Percentiles rank a stretch among this genome's conserved stretches.
phyloP scores from a whole-genome alignment of 1,284 basidiomycete species.

The Naganishia sp. region DNA sequence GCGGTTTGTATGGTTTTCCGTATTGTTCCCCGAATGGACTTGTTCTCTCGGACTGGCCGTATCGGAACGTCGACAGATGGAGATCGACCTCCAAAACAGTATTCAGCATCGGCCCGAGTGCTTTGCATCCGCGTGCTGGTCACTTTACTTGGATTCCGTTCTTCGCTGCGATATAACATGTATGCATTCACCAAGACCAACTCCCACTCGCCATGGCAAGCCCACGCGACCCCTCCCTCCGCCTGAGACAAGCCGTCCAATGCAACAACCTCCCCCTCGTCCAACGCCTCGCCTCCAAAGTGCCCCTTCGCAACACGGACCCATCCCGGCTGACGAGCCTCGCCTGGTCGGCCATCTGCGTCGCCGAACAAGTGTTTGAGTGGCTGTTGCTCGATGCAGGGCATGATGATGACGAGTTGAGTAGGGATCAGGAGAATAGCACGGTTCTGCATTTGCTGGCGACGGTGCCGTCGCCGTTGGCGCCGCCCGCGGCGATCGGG shows the following conservation, averaged over 20 bases:
- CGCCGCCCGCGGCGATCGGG: conserved; percentile 31
- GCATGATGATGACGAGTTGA: conserved; percentile 87
- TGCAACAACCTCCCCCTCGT: conserved; percentile 84
- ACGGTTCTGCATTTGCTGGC: conserved; percentile 86
- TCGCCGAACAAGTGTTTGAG: conserved; percentile 84
- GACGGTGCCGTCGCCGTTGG: conserved; percentile 64
- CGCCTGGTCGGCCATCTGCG: conserved; percentile 81
- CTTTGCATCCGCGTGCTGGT: not conserved
- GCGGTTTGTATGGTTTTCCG: too few relatives aligned
- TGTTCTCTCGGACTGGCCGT: too few relatives aligned
- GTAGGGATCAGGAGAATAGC: conserved; percentile 81
- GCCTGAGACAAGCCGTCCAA: not conserved
- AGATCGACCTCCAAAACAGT: not conserved
- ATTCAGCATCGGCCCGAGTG: not conserved
- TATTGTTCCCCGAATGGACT: too few relatives aligned
- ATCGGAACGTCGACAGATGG: too few relatives aligned
- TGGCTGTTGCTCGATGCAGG: conserved; percentile 76
- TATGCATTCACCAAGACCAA: not conserved
- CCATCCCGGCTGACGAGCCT: conserved; percentile 71
- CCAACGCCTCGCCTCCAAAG: conserved; percentile 67
- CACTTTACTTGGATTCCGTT: not conserved
- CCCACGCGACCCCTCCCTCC: conserved; percentile 1
- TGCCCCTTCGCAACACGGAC: conserved; percentile 84
- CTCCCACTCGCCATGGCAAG: not conserved
- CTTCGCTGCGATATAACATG: not conserved